These are phyloP conservation scores for Irpex sp. DNA, from an alignment of 1,284 basidiomycete species.

Conservation along the genomic window DNA sequence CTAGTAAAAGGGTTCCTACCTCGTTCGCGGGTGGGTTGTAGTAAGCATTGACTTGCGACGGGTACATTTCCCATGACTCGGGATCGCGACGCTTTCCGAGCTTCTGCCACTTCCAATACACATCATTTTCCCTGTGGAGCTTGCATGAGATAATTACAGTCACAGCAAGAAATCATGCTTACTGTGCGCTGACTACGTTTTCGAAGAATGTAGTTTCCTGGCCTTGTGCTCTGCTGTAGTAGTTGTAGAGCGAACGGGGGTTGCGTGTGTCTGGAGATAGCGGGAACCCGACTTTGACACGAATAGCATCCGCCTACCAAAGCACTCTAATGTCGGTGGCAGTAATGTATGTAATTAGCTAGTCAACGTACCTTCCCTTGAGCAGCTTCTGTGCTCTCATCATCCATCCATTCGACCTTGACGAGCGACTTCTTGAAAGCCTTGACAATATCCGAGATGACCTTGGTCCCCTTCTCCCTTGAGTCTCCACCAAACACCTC, in stretches of 20 bases:
- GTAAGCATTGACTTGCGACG: slow-evolving; percentile 80
- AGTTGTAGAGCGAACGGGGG: slow-evolving; percentile 66
- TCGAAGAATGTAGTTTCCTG: slow-evolving; percentile 76
- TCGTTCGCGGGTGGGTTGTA: slow-evolving; percentile 80
- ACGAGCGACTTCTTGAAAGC: slow-evolving; percentile 82
- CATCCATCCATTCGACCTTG: slow-evolving; percentile 90
- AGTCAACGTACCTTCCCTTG: slow-evolving; percentile 65
- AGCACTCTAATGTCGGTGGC: background rate
- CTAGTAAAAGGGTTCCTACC: slow-evolving; percentile 33
- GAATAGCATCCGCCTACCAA: slow-evolving; percentile 67
- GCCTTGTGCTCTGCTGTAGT: slow-evolving; percentile 74
- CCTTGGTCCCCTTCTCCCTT: slow-evolving; percentile 75
- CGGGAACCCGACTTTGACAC: slow-evolving; percentile 89
- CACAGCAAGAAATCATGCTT: slow-evolving; percentile 3
- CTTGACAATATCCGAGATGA: slow-evolving; percentile 84
- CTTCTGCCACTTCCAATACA: slow-evolving; percentile 69
- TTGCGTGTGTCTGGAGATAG: slow-evolving; percentile 78
- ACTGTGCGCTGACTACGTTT: slow-evolving; percentile 73
- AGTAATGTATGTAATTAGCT: background rate
- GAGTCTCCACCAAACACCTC: slow-evolving; percentile 84
- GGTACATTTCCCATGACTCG: slow-evolving; percentile 87
- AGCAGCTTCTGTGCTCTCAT: slow-evolving; percentile 77
- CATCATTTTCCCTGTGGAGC: slow-evolving; percentile 45
- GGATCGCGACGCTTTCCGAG: slow-evolving; percentile 73
- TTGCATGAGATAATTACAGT: background rate